These are phyloP conservation scores for Linnemannia hyalina DNA, from an alignment of 192 early-diverging fungal species.

Conservation along the genomic window DNA sequence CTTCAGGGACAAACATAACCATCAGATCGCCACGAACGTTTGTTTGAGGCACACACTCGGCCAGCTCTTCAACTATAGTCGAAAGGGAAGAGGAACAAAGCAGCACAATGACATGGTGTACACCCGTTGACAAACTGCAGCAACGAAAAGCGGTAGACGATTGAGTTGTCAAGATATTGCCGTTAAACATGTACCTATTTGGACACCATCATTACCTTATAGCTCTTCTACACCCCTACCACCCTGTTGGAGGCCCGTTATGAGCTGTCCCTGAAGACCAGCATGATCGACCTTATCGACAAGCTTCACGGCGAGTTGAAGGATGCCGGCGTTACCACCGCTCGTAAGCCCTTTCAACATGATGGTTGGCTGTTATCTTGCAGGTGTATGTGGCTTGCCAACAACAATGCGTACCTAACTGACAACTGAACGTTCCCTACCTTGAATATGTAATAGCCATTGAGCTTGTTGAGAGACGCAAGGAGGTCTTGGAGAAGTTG, in stretches of 20 bases:
- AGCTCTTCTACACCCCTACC: slow-evolving; percentile 80
- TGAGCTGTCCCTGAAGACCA: slow-evolving; percentile 87
- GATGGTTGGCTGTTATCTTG: too few species aligned
- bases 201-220: background rate
- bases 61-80: background rate
- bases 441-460: slow-evolving; percentile 6
- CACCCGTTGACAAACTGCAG: background rate
- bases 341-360: slow-evolving; percentile 62
- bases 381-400: background rate
- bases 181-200: background rate
- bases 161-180: background rate
- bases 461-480: slow-evolving; percentile 80
- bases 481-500: slow-evolving; percentile 80
- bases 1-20: background rate
- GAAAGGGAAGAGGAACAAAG: background rate
- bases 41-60: background rate
- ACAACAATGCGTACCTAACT: background rate
- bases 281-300: slow-evolving; percentile 96
- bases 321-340: slow-evolving; percentile 78
- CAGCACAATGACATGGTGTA: background rate
- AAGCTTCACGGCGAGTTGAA: slow-evolving; percentile 87
- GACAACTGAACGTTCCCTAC: background rate
- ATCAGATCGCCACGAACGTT: background rate
- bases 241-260: slow-evolving; percentile 90
- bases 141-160: background rate